Base-by-base conservation (phyloP, 805 yeast species). In the Metschnikowia picachoensis region DNA sequence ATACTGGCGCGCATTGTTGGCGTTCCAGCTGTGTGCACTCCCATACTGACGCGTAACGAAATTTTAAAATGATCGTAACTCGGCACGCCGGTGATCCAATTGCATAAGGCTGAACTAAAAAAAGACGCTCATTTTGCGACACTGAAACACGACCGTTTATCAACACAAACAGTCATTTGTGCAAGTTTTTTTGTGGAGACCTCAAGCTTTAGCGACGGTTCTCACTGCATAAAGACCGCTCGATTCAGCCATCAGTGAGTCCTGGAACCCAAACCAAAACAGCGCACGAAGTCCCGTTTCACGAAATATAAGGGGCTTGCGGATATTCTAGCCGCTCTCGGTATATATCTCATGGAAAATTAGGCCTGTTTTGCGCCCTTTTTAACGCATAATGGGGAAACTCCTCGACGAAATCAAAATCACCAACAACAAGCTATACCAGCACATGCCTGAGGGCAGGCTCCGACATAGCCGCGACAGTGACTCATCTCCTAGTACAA, bases 391-490 rank as follows among this genome's bases (percentile, higher is more conserved):
- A 9, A 48, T 49, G 44, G 43, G 47, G 20, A 52, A 46, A 30
- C 46, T 53, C 25, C 50, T 50, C n/a, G 50, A 54, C n/a, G 49
- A 41, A 41, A 45, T 57, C 37, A 49, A 45, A 35, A 55, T 58
- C 41, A 50, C 58, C 14, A 49, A 58, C 44, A 56, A 55, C 50
- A 50, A 48, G 40, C 38, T 44, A 9, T 55, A 50, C 36, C 53
- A 56, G 39, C 42, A 51, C 15, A 36, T 56, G 47, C 50, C 57
- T 11, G 41, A 38, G 11, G 47, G 49, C 35, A 34, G 49, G 17
- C 52, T 52, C 30, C 54, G 55, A 45, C 56, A 44, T 17, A 12
- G 20, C 16, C 35, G 35, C 8, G 35, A 33, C 17, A 17, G 35
- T n/a, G 17, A 15, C 25, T 20, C 25, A 7, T 20, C 25, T 20